Conservation (phyloP, 306 rosid genomes). For the Prunus davidiana region DNA sequence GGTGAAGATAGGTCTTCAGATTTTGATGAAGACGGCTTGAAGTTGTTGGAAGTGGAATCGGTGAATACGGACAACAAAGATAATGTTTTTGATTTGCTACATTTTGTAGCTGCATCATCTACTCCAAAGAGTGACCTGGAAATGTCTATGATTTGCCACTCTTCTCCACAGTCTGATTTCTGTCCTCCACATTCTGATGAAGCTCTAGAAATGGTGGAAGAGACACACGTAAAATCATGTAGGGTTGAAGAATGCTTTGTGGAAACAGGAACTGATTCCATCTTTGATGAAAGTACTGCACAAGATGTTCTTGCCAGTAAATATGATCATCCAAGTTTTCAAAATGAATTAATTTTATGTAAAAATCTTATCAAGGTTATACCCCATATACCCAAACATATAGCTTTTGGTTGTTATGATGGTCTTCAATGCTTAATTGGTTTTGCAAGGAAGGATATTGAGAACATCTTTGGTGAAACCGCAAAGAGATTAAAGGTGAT, state of each 20-base stretch:
- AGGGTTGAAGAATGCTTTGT: background rate
- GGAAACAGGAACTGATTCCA: background rate
- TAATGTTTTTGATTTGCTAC: background rate
- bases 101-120: conserved; percentile 8
- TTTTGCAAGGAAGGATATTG: background rate
- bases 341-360: background rate
- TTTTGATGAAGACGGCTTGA: background rate
- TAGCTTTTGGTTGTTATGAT: background rate
- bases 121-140: conserved; percentile 5
- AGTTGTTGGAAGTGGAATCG: background rate
- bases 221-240: background rate
- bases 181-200: background rate
- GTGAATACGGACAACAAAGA: background rate
- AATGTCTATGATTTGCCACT: conserved; percentile 8
- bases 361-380: conserved; percentile 12
- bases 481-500: background rate
- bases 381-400: conserved; percentile 13
- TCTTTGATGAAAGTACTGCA: background rate
- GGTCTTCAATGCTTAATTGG: background rate
- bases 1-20: conserved; percentile 6
- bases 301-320: background rate
- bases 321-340: background rate
- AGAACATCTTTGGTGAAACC: background rate
- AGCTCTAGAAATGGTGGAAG: background rate
- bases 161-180: background rate